A percentile compares a stretch with the other conserved stretches of the same genome.
Conservation (phyloP, 2,329 filamentous ascomycete species). For the Pseudogymnoascus sp. region DNA sequence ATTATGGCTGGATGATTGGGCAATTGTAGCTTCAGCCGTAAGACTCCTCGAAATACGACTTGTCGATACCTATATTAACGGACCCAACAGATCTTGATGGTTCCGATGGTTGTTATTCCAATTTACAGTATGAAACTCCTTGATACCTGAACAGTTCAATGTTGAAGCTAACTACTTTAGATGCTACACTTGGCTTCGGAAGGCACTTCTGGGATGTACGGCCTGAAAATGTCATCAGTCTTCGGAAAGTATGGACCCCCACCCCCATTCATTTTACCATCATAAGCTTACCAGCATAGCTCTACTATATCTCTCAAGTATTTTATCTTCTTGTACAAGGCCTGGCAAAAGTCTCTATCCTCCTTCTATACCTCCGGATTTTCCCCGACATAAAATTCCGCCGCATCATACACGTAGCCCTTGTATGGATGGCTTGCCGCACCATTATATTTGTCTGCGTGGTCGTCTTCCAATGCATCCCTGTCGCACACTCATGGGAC, state of each 20-base stretch:
- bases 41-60: neutral
- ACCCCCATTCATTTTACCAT: neutral
- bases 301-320: constrained; percentile 17
- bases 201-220: constrained; percentile 16
- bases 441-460: constrained; percentile 12
- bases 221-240: constrained; percentile 9
- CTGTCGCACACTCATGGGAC: constrained; percentile 17
- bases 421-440: constrained; percentile 9
- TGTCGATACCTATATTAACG: neutral
- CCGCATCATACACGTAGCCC: constrained; percentile 8
- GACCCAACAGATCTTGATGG: constrained; percentile 13
- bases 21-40: constrained; percentile 12
- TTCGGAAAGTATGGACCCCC: constrained; percentile 13
- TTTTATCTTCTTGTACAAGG: constrained; percentile 17
- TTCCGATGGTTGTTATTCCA: constrained; percentile 13
- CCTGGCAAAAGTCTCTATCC: constrained; percentile 18
- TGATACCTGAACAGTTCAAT: neutral
- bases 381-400: constrained; percentile 14
- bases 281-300: constrained; percentile 10
- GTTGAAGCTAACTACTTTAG: constrained; percentile 5
- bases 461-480: constrained; percentile 18
- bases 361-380: constrained; percentile 18
- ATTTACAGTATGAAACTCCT: constrained; percentile 13
- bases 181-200: constrained; percentile 16
- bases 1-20: constrained; percentile 18